phyloP scores from a whole-genome alignment of 345 rosid species.

The Eucalyptus paniculata region DNA sequence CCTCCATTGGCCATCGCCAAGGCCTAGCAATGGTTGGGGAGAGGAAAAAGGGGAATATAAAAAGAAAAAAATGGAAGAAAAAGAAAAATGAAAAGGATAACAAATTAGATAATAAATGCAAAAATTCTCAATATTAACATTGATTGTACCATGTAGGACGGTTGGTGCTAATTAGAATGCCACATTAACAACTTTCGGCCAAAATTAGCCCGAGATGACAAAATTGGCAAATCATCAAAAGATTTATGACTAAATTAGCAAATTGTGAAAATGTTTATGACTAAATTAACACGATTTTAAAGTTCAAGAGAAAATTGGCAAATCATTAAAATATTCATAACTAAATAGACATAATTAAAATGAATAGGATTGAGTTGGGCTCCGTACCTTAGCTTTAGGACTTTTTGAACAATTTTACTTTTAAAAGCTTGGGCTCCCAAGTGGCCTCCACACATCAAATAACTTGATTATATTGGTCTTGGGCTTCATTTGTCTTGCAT shows the following conservation, averaged over 20 bases:
- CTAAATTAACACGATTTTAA: background rate
- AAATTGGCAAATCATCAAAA: background rate
- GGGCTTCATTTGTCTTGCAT: background rate
- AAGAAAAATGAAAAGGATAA: no score
- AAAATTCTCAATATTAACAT: no score
- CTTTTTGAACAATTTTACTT: background rate
- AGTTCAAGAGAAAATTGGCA: background rate
- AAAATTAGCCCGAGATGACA: no score
- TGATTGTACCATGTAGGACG: fast-evolving
- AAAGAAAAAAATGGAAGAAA: no score
- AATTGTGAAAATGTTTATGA: no score
- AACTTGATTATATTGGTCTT: background rate
- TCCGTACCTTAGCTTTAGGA: no score
- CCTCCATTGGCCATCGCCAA: background rate
- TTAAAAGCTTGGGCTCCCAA: background rate
- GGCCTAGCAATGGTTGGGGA: background rate
- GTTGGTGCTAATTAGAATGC: no score
- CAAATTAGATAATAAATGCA: no score
- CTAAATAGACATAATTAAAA: background rate
- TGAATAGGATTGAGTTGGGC: background rate
- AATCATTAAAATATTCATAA: no score
- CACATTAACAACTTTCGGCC: background rate
- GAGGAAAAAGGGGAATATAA: background rate
- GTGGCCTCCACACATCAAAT: background rate
- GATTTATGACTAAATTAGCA: no score